These are phyloP conservation scores for Calonectria pseudoreteaudii DNA, from an alignment of 2,329 filamentous ascomycete species.

Conservation along the genomic window DNA sequence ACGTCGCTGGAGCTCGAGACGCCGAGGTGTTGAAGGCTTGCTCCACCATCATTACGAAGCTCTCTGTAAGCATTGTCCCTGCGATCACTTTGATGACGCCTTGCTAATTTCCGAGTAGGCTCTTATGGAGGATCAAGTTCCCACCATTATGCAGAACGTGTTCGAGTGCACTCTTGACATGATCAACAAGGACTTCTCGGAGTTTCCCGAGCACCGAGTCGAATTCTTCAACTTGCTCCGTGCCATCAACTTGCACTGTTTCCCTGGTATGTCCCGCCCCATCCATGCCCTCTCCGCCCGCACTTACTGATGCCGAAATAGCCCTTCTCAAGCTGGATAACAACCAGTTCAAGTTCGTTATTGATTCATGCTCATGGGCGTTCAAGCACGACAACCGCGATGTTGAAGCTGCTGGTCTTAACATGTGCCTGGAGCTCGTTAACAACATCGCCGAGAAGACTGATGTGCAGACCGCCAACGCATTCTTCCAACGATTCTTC, in stretches of 20 bases:
- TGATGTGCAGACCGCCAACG: conserved; percentile 85
- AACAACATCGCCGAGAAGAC: conserved; percentile 97
- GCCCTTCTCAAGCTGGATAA: conserved; percentile 93
- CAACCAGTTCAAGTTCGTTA: conserved; percentile 98
- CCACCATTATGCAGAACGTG: conserved; percentile 97
- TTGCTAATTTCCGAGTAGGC: conserved; percentile 61
- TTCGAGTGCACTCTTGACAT: conserved; percentile 99
- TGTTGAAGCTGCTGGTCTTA: conserved; percentile 94
- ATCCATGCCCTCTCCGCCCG: not conserved
- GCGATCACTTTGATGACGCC: not conserved
- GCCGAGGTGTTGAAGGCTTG: conserved; percentile 97
- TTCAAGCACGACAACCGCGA: conserved; percentile 99
- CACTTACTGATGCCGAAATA: conserved; percentile 35
- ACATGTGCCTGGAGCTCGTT: conserved; percentile 98
- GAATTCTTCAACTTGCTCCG: conserved; percentile 98
- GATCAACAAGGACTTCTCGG: conserved; percentile 99
- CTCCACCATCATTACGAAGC: conserved; percentile 96
- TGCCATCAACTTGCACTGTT: conserved; percentile 97
- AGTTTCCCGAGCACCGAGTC: conserved; percentile 98
- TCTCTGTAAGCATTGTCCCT: conserved; percentile 78
- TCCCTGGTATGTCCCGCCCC: conserved; percentile 71
- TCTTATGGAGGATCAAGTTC: conserved; percentile 98
- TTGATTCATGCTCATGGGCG: conserved; percentile 99
- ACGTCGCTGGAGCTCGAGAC: conserved; percentile 94
- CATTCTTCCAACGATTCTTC: conserved; percentile 99